phyloP scores from a whole-genome alignment of 2,329 filamentous ascomycete genomes.

The Aspergillus ustus region DNA sequence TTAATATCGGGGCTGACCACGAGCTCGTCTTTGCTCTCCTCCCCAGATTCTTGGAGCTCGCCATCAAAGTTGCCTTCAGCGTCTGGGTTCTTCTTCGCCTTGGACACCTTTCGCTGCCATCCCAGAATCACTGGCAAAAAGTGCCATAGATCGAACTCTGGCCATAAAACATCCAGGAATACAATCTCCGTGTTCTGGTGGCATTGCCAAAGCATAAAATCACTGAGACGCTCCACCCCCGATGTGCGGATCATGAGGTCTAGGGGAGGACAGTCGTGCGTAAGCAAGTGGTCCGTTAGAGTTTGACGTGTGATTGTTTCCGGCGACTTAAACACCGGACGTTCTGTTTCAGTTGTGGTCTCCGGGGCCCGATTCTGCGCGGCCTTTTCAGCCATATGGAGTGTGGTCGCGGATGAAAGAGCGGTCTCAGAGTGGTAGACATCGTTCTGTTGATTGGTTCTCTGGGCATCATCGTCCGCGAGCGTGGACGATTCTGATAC shows the following conservation, averaged over 20 bases:
- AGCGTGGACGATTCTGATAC: constrained; percentile 47
- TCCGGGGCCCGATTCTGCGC: constrained; percentile 43
- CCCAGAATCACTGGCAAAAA: constrained; percentile 91
- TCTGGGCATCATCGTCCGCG: constrained; percentile 47
- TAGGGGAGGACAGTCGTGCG: constrained; percentile 79
- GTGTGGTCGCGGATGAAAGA: constrained; percentile 54
- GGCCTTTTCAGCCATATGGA: constrained; percentile 44
- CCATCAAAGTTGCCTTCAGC: constrained; percentile 64
- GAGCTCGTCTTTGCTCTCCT: constrained; percentile 30
- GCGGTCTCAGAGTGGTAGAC: constrained; percentile 41
- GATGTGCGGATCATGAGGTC: constrained; percentile 92
- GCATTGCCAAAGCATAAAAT: constrained; percentile 99
- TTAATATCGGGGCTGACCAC: constrained; percentile 28
- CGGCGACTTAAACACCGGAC: constrained; percentile 66
- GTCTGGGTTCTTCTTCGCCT: constrained; percentile 64
- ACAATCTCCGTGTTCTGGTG: constrained; percentile 91
- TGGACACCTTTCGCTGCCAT: constrained; percentile 75
- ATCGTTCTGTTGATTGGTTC: constrained; percentile 26
- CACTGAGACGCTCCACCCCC: constrained; percentile 87
- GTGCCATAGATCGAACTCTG: constrained; percentile 91
- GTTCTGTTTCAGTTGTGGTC: constrained; percentile 30
- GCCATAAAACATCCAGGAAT: constrained; percentile 91
- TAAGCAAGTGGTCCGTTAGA: constrained; percentile 85
- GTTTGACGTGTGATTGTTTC: constrained; percentile 86
- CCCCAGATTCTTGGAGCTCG: constrained; percentile 38